Evolutionary conservation across 257 asterid genomes (phyloP).

Genomic region (Solanum boliviense): DNA sequence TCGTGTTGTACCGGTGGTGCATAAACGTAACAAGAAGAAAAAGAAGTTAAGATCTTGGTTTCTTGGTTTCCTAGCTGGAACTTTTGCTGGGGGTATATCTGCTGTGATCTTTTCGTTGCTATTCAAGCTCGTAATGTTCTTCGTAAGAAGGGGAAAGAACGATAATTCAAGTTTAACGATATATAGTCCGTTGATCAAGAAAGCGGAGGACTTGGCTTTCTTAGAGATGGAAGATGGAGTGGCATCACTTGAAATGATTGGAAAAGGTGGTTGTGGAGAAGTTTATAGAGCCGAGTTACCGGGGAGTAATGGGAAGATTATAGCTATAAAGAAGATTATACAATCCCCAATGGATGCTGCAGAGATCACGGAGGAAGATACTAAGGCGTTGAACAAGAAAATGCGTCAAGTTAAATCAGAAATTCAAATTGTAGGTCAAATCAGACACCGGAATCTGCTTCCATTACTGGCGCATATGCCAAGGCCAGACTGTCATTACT

Average conservation of each 20-base stretch:
- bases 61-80: conserved; percentile 62
- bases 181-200: conserved; percentile 59
- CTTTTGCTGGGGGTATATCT: conserved; percentile 34
- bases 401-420: conserved; percentile 77
- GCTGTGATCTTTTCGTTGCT: conserved; percentile 37
- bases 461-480: conserved; percentile 71
- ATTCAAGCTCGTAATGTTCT: conserved; percentile 17
- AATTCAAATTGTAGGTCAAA: conserved; percentile 73
- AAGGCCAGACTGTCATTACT: conserved; percentile 62
- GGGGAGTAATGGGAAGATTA: conserved; percentile 49
- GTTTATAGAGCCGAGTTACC: conserved; percentile 68
- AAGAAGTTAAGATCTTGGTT: conserved; percentile 19
- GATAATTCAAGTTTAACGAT: conserved; percentile 30
- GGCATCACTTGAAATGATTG: conserved; percentile 45
- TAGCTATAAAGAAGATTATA: conserved; percentile 69
- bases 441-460: conserved; percentile 63
- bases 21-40: conserved; percentile 4
- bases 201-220: conserved; percentile 68
- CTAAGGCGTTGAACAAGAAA: conserved; percentile 45
- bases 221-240: conserved; percentile 59
- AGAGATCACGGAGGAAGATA: conserved; percentile 56
- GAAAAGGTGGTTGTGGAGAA: conserved; percentile 86
- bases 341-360: conserved; percentile 42
- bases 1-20: background rate
- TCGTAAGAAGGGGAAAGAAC: conserved; percentile 23